Evolutionary conservation across 441 rosid genomes (phyloP).

Genomic region (Pelargonium citronellum): DNA sequence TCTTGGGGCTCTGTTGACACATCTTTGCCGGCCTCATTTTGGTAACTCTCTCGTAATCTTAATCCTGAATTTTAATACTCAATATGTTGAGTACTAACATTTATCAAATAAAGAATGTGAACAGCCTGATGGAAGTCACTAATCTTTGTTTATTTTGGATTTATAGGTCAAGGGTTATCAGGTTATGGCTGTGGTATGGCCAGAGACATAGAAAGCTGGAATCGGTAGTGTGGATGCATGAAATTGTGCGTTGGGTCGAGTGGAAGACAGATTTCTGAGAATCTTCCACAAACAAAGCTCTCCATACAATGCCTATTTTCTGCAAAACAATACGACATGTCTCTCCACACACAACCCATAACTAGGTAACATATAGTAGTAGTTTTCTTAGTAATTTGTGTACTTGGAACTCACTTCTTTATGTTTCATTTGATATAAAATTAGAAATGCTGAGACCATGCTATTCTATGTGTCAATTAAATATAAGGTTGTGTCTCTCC

Average conservation of each 20-base stretch:
- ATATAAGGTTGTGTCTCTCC: neutral
- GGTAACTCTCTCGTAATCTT: neutral
- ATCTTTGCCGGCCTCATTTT: neutral
- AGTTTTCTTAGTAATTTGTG: slow-evolving; percentile 6
- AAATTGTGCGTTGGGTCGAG: slow-evolving; percentile 6
- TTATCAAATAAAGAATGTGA: neutral
- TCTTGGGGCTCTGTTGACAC: slow-evolving; percentile 3
- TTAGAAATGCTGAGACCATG: slow-evolving; percentile 2
- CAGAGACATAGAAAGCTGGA: slow-evolving; percentile 5
- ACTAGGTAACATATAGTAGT: slow-evolving; percentile 4
- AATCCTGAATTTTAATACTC: neutral
- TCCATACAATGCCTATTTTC: slow-evolving; percentile 17
- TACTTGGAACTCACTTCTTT: slow-evolving; percentile 1
- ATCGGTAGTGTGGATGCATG: slow-evolving; percentile 12
- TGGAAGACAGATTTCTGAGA: slow-evolving; percentile 34
- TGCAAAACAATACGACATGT: slow-evolving; percentile 26
- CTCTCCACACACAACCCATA: slow-evolving; percentile 24
- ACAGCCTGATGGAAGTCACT: neutral
- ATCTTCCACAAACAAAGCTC: slow-evolving; percentile 21
- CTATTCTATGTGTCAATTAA: neutral
- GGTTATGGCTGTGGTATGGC: slow-evolving; percentile 4
- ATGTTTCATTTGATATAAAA: neutral
- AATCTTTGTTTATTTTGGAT: neutral
- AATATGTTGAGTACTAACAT: neutral
- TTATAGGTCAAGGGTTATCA: neutral